phyloP scores from a whole-genome alignment of 75 land plant species.

The Larix kaempferi region DNA sequence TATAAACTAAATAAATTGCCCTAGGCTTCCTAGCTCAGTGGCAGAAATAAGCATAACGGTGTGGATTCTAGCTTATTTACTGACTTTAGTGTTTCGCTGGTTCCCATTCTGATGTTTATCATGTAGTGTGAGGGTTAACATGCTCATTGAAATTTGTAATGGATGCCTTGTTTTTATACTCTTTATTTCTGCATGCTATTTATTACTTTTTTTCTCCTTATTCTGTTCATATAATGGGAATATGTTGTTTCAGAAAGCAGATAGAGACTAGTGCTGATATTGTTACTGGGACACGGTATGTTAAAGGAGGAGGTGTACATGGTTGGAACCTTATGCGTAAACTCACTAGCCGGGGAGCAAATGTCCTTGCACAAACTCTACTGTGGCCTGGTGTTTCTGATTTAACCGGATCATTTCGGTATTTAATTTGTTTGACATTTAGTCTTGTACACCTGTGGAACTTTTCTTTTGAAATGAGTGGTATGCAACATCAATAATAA shows the following conservation, averaged over 20 bases:
- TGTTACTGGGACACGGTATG: slow-evolving; percentile 94
- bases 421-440: neutral
- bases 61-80: neutral
- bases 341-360: slow-evolving; percentile 93
- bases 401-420: slow-evolving; percentile 96
- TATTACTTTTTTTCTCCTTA: neutral
- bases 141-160: neutral
- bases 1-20: neutral
- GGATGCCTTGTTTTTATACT: neutral
- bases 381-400: slow-evolving; percentile 96
- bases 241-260: slow-evolving; percentile 62
- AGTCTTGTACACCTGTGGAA: neutral
- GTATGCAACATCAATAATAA: neutral
- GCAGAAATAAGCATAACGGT: neutral
- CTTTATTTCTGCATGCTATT: neutral
- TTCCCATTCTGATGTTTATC: neutral
- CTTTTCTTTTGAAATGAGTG: neutral
- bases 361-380: slow-evolving; percentile 96
- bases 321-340: slow-evolving; percentile 97
- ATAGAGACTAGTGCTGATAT: slow-evolving; percentile 85
- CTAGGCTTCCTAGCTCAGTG: neutral
- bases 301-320: slow-evolving; percentile 88
- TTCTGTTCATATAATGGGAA: neutral
- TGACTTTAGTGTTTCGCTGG: neutral
- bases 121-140: neutral